Evolutionary conservation across 2,329 filamentous ascomycete species (phyloP).

Genomic region (Fusarium floridanum): DNA sequence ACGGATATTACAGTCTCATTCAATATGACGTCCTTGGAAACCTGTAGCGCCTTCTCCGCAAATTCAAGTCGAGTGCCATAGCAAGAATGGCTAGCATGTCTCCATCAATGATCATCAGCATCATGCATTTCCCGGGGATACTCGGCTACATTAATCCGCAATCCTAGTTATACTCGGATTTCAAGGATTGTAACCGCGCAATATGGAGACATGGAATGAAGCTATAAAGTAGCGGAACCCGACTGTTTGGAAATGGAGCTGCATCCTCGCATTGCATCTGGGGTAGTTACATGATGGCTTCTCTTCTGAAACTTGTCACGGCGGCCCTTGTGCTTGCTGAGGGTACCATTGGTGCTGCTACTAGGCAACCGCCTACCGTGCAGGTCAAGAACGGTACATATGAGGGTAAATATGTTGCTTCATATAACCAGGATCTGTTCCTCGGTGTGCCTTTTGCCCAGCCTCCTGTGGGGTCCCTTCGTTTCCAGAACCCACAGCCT

Average conservation of each 20-base stretch:
- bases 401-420: constrained; percentile 34
- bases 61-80: background rate
- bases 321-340: constrained; percentile 17
- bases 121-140: background rate
- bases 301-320: background rate
- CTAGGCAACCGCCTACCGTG: constrained; percentile 26
- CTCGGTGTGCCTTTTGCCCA: constrained; percentile 43
- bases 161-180: background rate
- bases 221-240: background rate
- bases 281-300: background rate
- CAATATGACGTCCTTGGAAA: background rate
- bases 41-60: background rate
- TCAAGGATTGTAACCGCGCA: background rate
- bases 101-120: background rate
- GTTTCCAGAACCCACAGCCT: constrained; percentile 32
- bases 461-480: constrained; percentile 29
- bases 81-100: background rate
- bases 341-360: background rate
- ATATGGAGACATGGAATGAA: background rate
- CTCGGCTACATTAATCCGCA: background rate
- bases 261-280: background rate
- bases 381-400: constrained; percentile 42
- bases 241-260: background rate
- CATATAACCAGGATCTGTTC: constrained; percentile 40
- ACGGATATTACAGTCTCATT: background rate